Base-by-base conservation (phyloP, 768 basidiomycete genomes). In the Artomyces pyxidatus region DNA sequence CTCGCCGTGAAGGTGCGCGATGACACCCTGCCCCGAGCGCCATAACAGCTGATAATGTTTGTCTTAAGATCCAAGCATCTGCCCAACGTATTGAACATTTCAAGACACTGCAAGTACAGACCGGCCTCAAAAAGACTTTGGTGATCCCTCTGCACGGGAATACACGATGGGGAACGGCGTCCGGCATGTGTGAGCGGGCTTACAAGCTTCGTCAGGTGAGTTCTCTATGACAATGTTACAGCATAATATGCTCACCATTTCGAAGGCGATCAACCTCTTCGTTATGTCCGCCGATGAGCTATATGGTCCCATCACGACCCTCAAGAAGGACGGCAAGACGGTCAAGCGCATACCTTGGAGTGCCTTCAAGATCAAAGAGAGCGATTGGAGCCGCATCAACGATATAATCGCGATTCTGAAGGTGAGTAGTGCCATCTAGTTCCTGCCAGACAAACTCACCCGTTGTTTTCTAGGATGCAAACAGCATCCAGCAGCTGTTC, bases 1-100 rank as follows among this genome's bases (percentile, higher is more conserved):
- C 48, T 67, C 2, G 58, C 60, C 0, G 57, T 67, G 55, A 68
- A 67, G 57, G 63, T 65, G 43, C 47, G 61, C 51, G 8, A 16
- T 25, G n/a, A n/a, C n/a, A n/a, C n/a, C 41, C 16, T 38, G 22
- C 35, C 39, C 32, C n/a, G 10, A n/a, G 10, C 10, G 10, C 32
- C 10, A 10, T 35, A n/a, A 35, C 41, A 6, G 14, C 16, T 30
- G 12, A n/a, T 30, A 8, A 32, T 7, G n/a, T 25, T 23, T 23
- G n/a, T 26, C 37, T 30, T 6, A 5, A 49, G 48, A 42, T 49
- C 7, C 48, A 49, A 27, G 1, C 28, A 1, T 42, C 41, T 17
- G 41, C 39, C 0, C 29, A 42, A 9, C 41, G 8, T 0, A 49
- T 49, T 26, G 40, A 49, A n/a, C n/a, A n/a, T n/a, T n/a, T n/a